Evolutionary conservation across 805 yeast genomes (phyloP), one percentile per base, ranked within the genome.

Genomic region (Candida dendrica): DNA sequence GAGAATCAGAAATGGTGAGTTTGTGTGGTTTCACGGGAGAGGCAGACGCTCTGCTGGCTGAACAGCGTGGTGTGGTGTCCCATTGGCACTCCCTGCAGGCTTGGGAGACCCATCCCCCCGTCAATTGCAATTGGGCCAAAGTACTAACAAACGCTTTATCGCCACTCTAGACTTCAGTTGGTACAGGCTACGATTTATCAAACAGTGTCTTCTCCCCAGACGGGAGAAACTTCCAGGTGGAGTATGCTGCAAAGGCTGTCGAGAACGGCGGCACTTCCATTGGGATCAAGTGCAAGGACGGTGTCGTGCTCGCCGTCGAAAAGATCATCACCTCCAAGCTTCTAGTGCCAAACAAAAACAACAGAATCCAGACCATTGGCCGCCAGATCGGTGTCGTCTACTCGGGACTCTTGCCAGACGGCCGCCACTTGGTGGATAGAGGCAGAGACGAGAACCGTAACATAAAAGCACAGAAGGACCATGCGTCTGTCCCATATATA

Each of bases 181-280:
- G 99, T 55, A 93, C 99, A 24, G 99, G 99, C 16, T 93, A 93
- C 79, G 99, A 93, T 74, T 81, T 93, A 59, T 88, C 97, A 29
- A 93, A 93, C 71, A 83, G 95, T 68, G 96, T 91, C 47, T 93
- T 93, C 69, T 65, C 72, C n/a, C 69, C 74, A 64, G 96, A 88
- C 61, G 95, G 95, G 34, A 77, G 95, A 69, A 87, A 86, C 64
- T 93, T 93, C 70, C 99, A 93, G 65, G 98, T 93, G 16, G 98
- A 93, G 64, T 93, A 93, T 58, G 99, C 99, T 27, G 75, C 84
- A 56, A 93, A 93, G 61, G 98, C 98, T 2, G 98, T 91, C 3
- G 99, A 93, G 64, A 90, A 89, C 57, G 96, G 96, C 39, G 95
- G 96, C 10, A 93, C 98, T 0, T 81, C 97, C 17, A 73, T 93